Evolutionary conservation across 495 filamentous ascomycete species (phyloP), one percentile per base, ranked within the genome.

Genomic region (Aspergillus wentii): DNA sequence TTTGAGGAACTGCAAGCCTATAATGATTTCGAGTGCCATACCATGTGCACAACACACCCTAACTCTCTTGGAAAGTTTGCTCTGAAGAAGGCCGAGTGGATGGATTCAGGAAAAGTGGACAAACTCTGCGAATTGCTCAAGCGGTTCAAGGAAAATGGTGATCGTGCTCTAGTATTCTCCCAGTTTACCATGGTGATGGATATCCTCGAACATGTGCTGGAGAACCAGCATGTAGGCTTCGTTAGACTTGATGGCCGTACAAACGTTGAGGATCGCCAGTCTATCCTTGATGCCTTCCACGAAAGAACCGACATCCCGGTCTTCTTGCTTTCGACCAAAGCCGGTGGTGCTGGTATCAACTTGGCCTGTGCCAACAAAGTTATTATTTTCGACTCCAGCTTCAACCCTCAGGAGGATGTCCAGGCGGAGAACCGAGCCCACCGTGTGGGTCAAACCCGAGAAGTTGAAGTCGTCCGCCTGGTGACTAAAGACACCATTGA

Each of bases 391-490:
- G 92, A 98, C 60, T 86, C 84, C 35, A 83, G 77, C 19, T 96
- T 97, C 62, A 98, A 98, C 49, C 92, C 92, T 0, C 92, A 98
- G 57, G 89, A 96, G 40, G 92, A 98, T 53, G 75, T 92, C 1
- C 92, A 98, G 58, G 92, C 92, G 0, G 90, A 95, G 63, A 96
- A 98, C 54, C 85, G 92, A 14, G 92, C 92, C 1, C 92, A 98
- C 64, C 80, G 92, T 3, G 86, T 98, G 8, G 94, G 92, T 1
- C 92, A 98, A 59, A 89, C 74, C 7, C 66, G 85, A 17, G 84
- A 88, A 13, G 92, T 98, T 2, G 92, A 97, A 51, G 81, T 98
- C 33, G 66, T 83, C 35, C 74, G 86, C 30, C 71, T 98, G 5
- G 82, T 98, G 38, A 89, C 84, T 2, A 75, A 74, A 34, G 81